Evolutionary conservation across 768 basidiomycete genomes (phyloP).

Genomic region (Paxillus involutus): DNA sequence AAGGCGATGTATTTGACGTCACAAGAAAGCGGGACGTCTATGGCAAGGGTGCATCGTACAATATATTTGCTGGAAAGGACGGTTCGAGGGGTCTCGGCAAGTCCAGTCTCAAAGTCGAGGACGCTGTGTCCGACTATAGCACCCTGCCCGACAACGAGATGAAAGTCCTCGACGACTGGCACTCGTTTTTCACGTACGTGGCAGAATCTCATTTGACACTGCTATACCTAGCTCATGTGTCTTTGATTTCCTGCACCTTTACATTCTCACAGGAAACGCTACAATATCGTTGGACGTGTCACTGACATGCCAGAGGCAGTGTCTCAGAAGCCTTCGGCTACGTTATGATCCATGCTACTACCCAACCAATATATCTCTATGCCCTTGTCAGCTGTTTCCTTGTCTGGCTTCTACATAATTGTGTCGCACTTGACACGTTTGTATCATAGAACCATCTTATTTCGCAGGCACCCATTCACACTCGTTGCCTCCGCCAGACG

Average conservation of each 20-base stretch:
- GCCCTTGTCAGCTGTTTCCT: not conserved
- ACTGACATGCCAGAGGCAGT: conserved; percentile 48
- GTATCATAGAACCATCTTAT: not conserved
- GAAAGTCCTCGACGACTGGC: conserved; percentile 89
- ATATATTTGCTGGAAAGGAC: conserved; percentile 92
- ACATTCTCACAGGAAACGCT: conserved; percentile 61
- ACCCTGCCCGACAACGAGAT: conserved; percentile 64
- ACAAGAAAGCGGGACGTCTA: conserved; percentile 84
- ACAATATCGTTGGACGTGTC: conserved; percentile 83
- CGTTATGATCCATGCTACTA: not conserved
- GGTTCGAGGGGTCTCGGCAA: conserved; percentile 86
- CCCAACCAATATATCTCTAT: not conserved
- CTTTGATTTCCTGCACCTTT: not conserved
- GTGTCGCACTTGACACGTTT: not conserved
- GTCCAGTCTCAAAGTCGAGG: conserved; percentile 82
- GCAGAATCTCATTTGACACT: not conserved
- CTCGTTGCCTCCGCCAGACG: too few relatives aligned
- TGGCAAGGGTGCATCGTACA: conserved; percentile 76
- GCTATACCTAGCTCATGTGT: not conserved
- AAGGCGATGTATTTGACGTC: conserved; percentile 91
- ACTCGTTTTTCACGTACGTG: conserved; percentile 81
- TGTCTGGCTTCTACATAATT: not conserved
- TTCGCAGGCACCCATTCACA: not conserved
- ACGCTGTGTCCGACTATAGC: conserved; percentile 89
- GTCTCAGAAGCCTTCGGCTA: conserved; percentile 4